Evolutionary conservation across 2,329 filamentous ascomycete species (phyloP).

Genomic region (Monascus ruber): DNA sequence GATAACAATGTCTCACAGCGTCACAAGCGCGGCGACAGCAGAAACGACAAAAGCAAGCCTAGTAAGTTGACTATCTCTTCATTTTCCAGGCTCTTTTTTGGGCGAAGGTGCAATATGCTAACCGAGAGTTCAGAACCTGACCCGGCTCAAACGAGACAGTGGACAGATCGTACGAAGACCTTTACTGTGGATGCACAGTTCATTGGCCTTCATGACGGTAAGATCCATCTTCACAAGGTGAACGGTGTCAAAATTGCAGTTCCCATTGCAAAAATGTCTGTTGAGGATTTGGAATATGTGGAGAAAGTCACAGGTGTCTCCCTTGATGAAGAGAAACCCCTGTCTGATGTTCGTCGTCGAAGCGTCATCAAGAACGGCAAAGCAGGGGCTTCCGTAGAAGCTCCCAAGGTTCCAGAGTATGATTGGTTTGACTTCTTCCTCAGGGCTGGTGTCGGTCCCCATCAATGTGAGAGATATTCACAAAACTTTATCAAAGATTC

Average conservation of each 20-base stretch:
- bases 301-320: conserved; percentile 79
- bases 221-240: conserved; percentile 94
- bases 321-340: conserved; percentile 80
- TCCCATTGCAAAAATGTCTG: conserved; percentile 87
- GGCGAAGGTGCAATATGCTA: not conserved
- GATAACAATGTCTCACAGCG: conserved; percentile 63
- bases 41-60: conserved; percentile 51
- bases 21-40: conserved; percentile 55
- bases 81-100: not conserved
- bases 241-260: conserved; percentile 99
- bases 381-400: conserved; percentile 28
- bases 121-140: conserved; percentile 58
- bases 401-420: conserved; percentile 50
- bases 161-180: conserved; percentile 89
- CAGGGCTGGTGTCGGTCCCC: conserved; percentile 78
- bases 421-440: conserved; percentile 99
- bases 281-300: conserved; percentile 89
- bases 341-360: conserved; percentile 63
- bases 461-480: conserved; percentile 87
- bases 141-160: conserved; percentile 68
- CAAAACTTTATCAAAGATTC: conserved; percentile 82
- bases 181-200: conserved; percentile 98
- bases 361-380: conserved; percentile 25
- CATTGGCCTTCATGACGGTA: conserved; percentile 83
- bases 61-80: conserved; percentile 45